phyloP scores from a whole-genome alignment of 1,284 basidiomycete species.

The Marasmius oreades region DNA sequence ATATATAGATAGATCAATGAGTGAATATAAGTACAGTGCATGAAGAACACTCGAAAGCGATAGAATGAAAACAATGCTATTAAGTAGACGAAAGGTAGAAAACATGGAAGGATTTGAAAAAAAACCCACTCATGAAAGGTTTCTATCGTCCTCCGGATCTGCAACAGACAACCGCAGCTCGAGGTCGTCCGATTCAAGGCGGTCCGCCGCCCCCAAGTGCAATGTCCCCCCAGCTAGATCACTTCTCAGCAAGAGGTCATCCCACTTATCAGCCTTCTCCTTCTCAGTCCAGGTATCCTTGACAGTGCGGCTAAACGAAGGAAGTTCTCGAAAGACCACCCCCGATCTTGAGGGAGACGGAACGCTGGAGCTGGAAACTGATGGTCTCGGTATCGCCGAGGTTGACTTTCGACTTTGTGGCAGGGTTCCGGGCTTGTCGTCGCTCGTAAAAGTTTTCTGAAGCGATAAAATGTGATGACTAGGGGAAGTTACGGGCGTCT shows the following conservation, averaged over 20 bases:
- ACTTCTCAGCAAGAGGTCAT: conserved; percentile 60
- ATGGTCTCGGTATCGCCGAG: neutral
- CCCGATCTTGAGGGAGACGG: conserved; percentile 10
- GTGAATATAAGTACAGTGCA: too few relatives aligned
- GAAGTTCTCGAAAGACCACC: conserved; percentile 49
- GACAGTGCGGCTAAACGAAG: conserved; percentile 14
- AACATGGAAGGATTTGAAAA: too few relatives aligned
- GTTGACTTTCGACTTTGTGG: neutral
- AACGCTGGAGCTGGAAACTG: neutral
- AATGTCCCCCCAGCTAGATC: conserved; percentile 67
- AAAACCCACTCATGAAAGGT: too few relatives aligned
- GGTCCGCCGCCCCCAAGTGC: conserved; percentile 33
- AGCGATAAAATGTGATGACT: too few relatives aligned
- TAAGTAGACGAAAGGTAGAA: too few relatives aligned
- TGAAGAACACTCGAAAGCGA: too few relatives aligned
- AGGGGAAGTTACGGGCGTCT: too few relatives aligned
- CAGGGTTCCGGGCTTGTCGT: neutral
- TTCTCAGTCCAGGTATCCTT: conserved; percentile 47
- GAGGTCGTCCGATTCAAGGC: conserved; percentile 10
- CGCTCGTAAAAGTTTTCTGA: too few relatives aligned
- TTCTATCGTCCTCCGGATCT: neutral
- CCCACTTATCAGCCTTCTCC: conserved; percentile 70
- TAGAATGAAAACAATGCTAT: too few relatives aligned
- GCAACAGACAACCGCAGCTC: conserved; percentile 10
- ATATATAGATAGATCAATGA: too few relatives aligned